Base-by-base conservation (phyloP, 768 basidiomycete genomes). In the Tylopilus balloui region DNA sequence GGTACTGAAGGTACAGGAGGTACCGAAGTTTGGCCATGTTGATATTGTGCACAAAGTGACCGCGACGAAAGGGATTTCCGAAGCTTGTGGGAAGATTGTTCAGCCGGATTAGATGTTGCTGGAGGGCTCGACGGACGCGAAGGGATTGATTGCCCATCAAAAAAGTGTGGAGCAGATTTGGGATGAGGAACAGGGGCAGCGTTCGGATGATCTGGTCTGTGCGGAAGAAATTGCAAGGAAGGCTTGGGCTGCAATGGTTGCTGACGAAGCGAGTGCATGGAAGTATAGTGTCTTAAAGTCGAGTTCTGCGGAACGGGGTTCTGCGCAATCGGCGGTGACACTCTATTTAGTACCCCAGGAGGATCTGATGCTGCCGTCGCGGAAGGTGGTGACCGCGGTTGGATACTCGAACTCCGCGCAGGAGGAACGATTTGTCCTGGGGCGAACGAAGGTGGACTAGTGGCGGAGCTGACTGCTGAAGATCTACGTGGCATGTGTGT, bases 41-140 rank as follows among this genome's bases (percentile, higher is more conserved):
- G 80, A 42, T 73, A 66, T 49, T 79, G 79, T 41, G 78, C 71
- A 59, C 72, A 71, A 24, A 88, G 71, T 13, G 83, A 86, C 19
- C 77, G 78, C 20, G 78, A 69, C 12, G 87, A 87, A 19, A 74
- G 65, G 10, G 78, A 77, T 62, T 83, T 84, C 27, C 69, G 73
- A 24, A 78, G 53, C 13, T 55, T 64, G 21, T 60, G 63, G n/a
- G 48, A 28, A 24, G 59, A 25, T 47, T 76, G 74, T 51, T 80
- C 80, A n/a, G 74, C 76, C 6, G 77, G 75, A 5, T 77, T 76
- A 23, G 49, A 17, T 25, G 12, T 21, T 19, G 25, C 36, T 37
- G 51, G 47, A 28, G 51, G 55, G 49, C 51, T 50, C 19, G 54
- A 40, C n/a, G 54, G 36, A 35, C 45, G 51, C 28, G 52, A 28